Conservation (phyloP, 805 yeast species). For the Suhomyces vadensis region DNA sequence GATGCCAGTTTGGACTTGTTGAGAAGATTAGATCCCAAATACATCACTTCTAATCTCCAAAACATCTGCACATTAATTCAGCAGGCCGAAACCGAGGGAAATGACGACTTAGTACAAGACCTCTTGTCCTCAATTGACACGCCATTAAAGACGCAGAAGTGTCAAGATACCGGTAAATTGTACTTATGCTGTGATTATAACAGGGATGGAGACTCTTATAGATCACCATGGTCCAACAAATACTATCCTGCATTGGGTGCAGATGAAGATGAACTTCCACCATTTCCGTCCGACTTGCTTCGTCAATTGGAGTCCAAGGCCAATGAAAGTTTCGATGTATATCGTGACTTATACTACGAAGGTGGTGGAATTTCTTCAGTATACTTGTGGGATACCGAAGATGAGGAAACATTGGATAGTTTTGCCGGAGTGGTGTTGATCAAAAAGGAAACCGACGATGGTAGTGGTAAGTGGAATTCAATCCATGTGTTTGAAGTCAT, state of each 20-base stretch:
- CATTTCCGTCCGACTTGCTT: constrained; percentile 65
- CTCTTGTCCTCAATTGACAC: constrained; percentile 83
- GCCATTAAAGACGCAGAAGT: constrained; percentile 61
- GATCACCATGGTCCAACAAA: constrained; percentile 88
- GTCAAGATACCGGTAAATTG: constrained; percentile 58
- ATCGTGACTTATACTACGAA: constrained; percentile 91
- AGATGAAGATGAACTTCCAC: constrained; percentile 59
- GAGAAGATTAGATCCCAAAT: constrained; percentile 43
- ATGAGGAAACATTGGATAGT: constrained; percentile 45
- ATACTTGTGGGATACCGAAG: constrained; percentile 87
- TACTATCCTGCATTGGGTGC: constrained; percentile 50
- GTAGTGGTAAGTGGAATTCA: constrained; percentile 79
- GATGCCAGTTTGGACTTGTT: constrained; percentile 32
- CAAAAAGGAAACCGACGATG: constrained; percentile 62
- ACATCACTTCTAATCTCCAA: constrained; percentile 33
- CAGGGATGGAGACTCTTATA: constrained; percentile 87
- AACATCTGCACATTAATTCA: constrained; percentile 38
- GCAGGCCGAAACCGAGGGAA: constrained; percentile 18
- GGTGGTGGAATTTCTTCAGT: constrained; percentile 85
- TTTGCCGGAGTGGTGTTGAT: constrained; percentile 92
- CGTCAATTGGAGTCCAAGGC: constrained; percentile 77
- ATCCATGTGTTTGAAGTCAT: constrained; percentile 86
- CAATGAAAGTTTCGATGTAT: constrained; percentile 88
- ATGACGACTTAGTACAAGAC: constrained; percentile 77
- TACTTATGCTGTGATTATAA: constrained; percentile 91